These are phyloP conservation scores for Leucocoprinus sp. DNA, from an alignment of 768 basidiomycete species.

Conservation along the genomic window DNA sequence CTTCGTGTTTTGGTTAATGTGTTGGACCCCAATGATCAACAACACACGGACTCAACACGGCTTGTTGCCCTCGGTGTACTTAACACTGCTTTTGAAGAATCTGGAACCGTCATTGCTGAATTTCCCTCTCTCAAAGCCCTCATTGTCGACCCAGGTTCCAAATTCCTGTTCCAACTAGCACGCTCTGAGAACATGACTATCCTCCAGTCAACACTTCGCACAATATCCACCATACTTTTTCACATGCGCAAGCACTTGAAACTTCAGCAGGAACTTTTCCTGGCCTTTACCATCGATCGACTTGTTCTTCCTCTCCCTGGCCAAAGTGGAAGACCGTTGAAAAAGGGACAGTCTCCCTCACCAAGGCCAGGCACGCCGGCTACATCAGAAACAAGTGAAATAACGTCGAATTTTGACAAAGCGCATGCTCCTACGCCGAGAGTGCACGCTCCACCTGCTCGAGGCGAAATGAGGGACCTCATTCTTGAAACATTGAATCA, in stretches of 20 bases:
- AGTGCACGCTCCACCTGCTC: slow-evolving; percentile 63
- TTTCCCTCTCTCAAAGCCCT: slow-evolving; percentile 75
- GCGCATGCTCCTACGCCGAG: slow-evolving; percentile 41
- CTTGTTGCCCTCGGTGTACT: slow-evolving; percentile 82
- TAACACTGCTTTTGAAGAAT: slow-evolving; percentile 80
- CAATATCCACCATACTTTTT: slow-evolving; percentile 81
- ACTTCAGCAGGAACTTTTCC: slow-evolving; percentile 90
- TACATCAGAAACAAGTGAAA: slow-evolving; percentile 31
- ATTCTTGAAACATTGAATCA: slow-evolving; percentile 83
- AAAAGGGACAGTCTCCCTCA: slow-evolving; percentile 28
- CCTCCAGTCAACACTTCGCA: slow-evolving; percentile 73
- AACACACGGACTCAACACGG: slow-evolving; percentile 94
- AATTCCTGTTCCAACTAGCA: slow-evolving; percentile 94
- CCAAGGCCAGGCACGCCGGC: slow-evolving; percentile 46
- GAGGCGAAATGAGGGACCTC: slow-evolving; percentile 81
- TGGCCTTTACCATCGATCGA: slow-evolving; percentile 90
- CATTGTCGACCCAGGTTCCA: slow-evolving; percentile 85
- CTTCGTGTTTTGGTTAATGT: slow-evolving; percentile 92
- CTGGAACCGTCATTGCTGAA: slow-evolving; percentile 64
- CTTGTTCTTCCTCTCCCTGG: slow-evolving; percentile 51
- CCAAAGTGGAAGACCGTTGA: slow-evolving; percentile 22
- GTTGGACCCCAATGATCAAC: slow-evolving; percentile 87
- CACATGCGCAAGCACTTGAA: slow-evolving; percentile 83
- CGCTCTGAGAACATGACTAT: slow-evolving; percentile 81
- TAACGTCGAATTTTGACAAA: slow-evolving; percentile 34